Base-by-base conservation (phyloP, 441 rosid genomes). In the Populus hybrid region DNA sequence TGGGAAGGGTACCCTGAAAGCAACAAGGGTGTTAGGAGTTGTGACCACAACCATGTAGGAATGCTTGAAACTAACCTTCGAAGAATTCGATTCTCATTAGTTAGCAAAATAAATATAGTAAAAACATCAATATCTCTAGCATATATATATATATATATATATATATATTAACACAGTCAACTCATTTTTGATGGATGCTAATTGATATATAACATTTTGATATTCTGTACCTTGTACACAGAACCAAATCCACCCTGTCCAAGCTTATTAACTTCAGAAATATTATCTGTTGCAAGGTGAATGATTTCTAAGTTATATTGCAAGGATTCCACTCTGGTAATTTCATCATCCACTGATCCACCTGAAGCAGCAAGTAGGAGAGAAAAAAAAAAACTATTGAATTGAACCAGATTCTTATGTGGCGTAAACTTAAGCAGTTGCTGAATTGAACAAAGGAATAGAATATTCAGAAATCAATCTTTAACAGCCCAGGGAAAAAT, bases 241-340 rank as follows among this genome's bases (percentile, higher is more conserved):
- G 34, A 72, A 30, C 80, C 81, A 63, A 73, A 79, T 28, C 81
- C 81, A 23, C 84, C 81, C 61, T 72, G 71, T 23, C 84, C 81
- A 23, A 82, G 77, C 75, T 75, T 82, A 63, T 78, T 82, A 26
- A 36, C 67, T 7, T 71, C 74, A 5, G 76, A 75, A 24, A 81
- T 78, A 32, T 78, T 70, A 26, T 77, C 32, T 21, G 83, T 81
- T 32, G 80, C 78, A 34, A 14, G n/a, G 9, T 35, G 26, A 8
- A 81, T 1, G 1, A n/a, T 81, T 7, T 34, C 72, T 16, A 81
- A 73, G 9, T 69, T 74, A 10, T 59, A 40, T 24, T 77, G 83
- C 75, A 81, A 23, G n/a, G 78, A 77, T 42, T 70, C 75, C 23
- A 2, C 71, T 0, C 16, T 16, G 64, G 19, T 61, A 18, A 46